A percentile compares a stretch with the other conserved stretches of the same genome.
Conservation (phyloP, 2,329 filamentous ascomycete genomes). For the Emydomyces testavorans region DNA sequence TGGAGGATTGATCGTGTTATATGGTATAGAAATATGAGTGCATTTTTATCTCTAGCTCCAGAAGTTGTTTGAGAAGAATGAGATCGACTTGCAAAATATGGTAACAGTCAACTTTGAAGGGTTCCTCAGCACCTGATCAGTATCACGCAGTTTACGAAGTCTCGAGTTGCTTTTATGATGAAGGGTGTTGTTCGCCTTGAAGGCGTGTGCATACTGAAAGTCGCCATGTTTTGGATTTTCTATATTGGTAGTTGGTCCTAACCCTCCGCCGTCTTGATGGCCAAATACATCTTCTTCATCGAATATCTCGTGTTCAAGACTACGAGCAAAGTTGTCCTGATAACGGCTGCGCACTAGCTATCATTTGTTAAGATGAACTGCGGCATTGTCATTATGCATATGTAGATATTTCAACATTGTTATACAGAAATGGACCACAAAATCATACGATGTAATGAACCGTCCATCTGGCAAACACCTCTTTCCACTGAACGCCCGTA, state of each 20-base stretch:
- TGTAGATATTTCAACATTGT: conserved; percentile 8
- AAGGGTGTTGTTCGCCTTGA: neutral
- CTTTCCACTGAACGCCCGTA: neutral
- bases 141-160: too few species aligned
- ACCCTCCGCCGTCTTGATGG: conserved; percentile 55
- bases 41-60: too few species aligned
- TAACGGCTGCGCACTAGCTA: conserved; percentile 37
- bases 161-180: too few species aligned
- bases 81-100: too few species aligned
- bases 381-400: conserved; percentile 19
- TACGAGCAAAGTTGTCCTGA: conserved; percentile 56
- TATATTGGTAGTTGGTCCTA: conserved; percentile 21
- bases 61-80: too few species aligned
- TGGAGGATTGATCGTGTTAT: neutral
- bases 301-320: conserved; percentile 61
- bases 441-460: too few species aligned
- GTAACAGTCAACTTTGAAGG: too few species aligned
- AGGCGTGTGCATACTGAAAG: too few species aligned
- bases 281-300: conserved; percentile 63
- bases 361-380: conserved; percentile 20
- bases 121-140: too few species aligned
- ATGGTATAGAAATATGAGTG: neutral
- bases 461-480: neutral
- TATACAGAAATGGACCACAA: too few species aligned
- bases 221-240: too few species aligned